phyloP scores from a whole-genome alignment of 2,329 filamentous ascomycete species.

The Calonectria fujianensis region DNA sequence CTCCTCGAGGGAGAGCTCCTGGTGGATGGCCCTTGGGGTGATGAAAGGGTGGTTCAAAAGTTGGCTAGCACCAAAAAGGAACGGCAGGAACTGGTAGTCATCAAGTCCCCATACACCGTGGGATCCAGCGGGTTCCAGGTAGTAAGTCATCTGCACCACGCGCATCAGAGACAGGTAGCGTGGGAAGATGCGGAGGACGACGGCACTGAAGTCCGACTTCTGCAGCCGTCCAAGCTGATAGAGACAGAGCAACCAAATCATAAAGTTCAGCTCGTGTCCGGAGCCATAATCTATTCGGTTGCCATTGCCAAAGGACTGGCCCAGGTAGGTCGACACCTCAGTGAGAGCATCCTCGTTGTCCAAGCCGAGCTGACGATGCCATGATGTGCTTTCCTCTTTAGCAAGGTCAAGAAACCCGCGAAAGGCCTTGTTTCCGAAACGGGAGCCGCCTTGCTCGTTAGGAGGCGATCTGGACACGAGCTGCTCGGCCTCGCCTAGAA shows the following conservation, averaged over 20 bases:
- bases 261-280: constrained; percentile 97
- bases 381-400: constrained; percentile 72
- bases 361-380: constrained; percentile 79
- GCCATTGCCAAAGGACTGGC: constrained; percentile 89
- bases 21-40: constrained; percentile 89
- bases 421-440: constrained; percentile 97
- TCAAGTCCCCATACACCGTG: constrained; percentile 99
- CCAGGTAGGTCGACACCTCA: constrained; percentile 87
- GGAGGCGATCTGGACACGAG: constrained; percentile 84
- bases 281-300: constrained; percentile 96
- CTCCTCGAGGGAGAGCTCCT: constrained; percentile 90
- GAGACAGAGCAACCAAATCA: constrained; percentile 96
- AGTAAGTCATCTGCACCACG: constrained; percentile 91
- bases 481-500: constrained; percentile 81
- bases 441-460: constrained; percentile 88
- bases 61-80: constrained; percentile 95
- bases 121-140: constrained; percentile 96
- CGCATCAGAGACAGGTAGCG: constrained; percentile 93
- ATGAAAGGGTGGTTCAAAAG: constrained; percentile 88
- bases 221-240: constrained; percentile 84
- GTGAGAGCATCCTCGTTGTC: constrained; percentile 71
- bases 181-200: constrained; percentile 87
- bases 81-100: constrained; percentile 97
- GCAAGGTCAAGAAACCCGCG: constrained; percentile 85
- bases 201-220: constrained; percentile 79